phyloP scores from a whole-genome alignment of 2,329 filamentous ascomycete species.

The Pseudogymnoascus sp. region DNA sequence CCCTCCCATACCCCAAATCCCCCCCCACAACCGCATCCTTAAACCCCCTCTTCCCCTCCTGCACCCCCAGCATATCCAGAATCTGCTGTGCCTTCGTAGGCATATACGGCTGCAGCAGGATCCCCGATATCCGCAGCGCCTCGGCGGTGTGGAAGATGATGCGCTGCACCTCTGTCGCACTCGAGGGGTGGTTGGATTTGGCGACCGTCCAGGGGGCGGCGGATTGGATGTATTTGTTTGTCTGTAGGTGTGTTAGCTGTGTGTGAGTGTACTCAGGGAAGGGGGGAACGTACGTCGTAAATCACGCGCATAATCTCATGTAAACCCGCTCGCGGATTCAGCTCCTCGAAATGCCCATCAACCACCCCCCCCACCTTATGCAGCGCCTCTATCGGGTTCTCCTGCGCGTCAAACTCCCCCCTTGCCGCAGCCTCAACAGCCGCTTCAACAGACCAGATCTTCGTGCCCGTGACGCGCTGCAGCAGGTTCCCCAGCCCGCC shows the following conservation, averaged over 20 bases:
- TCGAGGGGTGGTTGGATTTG: conserved; percentile 31
- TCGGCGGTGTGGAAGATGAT: conserved; percentile 68
- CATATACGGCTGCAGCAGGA: conserved; percentile 87
- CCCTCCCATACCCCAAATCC: conserved; percentile 63
- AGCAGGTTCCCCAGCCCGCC: conserved; percentile 74
- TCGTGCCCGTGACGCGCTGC: conserved; percentile 60
- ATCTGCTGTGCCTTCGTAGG: conserved; percentile 66
- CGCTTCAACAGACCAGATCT: conserved; percentile 58
- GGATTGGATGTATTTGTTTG: conserved; percentile 59
- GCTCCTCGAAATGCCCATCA: conserved; percentile 50
- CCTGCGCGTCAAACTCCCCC: conserved; percentile 12
- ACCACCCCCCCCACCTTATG: conserved; percentile 35
- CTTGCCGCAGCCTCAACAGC: conserved; percentile 32
- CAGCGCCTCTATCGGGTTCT: conserved; percentile 36
- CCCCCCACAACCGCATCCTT: conserved; percentile 52
- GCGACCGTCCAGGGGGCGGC: conserved; percentile 61
- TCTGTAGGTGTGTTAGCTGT: conserved; percentile 35
- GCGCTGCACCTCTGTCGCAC: conserved; percentile 41
- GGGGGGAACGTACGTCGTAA: conserved; percentile 41
- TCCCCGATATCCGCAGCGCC: conserved; percentile 68
- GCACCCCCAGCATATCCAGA: conserved; percentile 72
- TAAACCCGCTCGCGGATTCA: conserved; percentile 60
- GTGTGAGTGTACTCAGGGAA: background rate
- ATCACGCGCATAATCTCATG: conserved; percentile 56
- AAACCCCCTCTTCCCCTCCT: conserved; percentile 52